Evolutionary conservation across 2,329 filamentous ascomycete species (phyloP).

Genomic region (Ophiostoma pallidulum): DNA sequence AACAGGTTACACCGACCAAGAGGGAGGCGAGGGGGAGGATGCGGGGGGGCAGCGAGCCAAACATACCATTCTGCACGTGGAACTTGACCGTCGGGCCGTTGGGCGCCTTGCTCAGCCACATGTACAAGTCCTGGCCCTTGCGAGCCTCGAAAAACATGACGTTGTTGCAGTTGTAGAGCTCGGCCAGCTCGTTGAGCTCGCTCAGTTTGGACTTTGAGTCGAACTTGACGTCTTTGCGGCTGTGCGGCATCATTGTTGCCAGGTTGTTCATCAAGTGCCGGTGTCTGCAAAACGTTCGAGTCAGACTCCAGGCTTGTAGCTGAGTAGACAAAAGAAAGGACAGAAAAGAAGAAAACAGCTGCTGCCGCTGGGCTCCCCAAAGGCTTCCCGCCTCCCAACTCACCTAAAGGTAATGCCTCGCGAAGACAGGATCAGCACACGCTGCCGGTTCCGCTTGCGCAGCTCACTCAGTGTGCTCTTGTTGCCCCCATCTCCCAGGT

Average conservation of each 20-base stretch:
- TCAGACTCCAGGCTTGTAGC: background rate
- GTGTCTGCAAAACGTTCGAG: conserved; percentile 48
- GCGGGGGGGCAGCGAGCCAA: no score
- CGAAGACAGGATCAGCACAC: conserved; percentile 84
- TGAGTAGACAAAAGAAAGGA: no score
- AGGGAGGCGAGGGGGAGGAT: background rate
- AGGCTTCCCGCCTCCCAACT: background rate
- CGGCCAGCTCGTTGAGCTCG: conserved; percentile 65
- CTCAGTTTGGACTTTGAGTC: conserved; percentile 87
- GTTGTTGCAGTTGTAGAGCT: conserved; percentile 81
- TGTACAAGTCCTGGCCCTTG: conserved; percentile 88
- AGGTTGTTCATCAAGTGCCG: conserved; percentile 89
- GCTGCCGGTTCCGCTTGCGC: conserved; percentile 54
- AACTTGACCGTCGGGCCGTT: conserved; percentile 57
- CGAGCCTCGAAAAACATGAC: conserved; percentile 90
- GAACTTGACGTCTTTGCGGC: conserved; percentile 89
- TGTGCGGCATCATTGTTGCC: conserved; percentile 79
- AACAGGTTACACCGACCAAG: no score
- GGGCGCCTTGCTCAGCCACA: conserved; percentile 86
- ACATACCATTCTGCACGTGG: conserved; percentile 66
- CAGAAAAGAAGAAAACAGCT: no score
- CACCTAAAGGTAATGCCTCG: conserved; percentile 85
- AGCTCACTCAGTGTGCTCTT: conserved; percentile 29
- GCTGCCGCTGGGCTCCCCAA: no score
- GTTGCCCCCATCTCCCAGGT: conserved; percentile 27